Conservation (phyloP, 2,329 filamentous ascomycete genomes). For the Emmonsiellopsis sp. region DNA sequence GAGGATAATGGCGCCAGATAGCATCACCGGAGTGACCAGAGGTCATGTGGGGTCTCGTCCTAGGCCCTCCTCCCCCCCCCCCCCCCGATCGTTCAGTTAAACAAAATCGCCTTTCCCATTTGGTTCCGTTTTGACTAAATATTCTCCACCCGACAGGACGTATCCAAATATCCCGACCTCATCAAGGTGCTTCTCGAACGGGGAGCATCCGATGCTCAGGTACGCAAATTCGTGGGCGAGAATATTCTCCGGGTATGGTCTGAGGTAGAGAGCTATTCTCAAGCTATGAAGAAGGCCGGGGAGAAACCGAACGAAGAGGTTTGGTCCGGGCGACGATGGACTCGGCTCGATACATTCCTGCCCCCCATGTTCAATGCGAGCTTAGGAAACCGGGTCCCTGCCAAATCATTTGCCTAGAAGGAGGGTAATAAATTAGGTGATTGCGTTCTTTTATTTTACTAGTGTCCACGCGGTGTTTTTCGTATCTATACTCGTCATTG, state of each 20-base stretch:
- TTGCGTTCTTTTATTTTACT: neutral
- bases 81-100: too few species aligned
- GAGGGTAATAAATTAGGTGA: neutral
- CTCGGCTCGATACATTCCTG: neutral
- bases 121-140: neutral
- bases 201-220: constrained; percentile 30
- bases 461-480: too few species aligned
- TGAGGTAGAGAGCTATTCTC: constrained; percentile 12
- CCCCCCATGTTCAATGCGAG: neutral
- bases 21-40: too few species aligned
- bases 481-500: too few species aligned
- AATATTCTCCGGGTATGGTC: constrained; percentile 26
- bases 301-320: constrained; percentile 14
- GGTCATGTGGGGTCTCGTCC: too few species aligned
- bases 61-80: too few species aligned
- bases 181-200: constrained; percentile 20
- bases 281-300: constrained; percentile 9
- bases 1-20: too few species aligned
- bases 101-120: neutral
- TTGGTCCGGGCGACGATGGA: constrained; percentile 9
- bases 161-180: constrained; percentile 15
- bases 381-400: neutral
- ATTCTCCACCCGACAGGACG: constrained; percentile 8
- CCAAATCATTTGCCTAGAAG: neutral
- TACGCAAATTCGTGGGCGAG: constrained; percentile 27